A percentile compares a stretch with the other conserved stretches of the same genome.
Conservation (phyloP, 148 eudicot species). For the Silene latifolia region DNA sequence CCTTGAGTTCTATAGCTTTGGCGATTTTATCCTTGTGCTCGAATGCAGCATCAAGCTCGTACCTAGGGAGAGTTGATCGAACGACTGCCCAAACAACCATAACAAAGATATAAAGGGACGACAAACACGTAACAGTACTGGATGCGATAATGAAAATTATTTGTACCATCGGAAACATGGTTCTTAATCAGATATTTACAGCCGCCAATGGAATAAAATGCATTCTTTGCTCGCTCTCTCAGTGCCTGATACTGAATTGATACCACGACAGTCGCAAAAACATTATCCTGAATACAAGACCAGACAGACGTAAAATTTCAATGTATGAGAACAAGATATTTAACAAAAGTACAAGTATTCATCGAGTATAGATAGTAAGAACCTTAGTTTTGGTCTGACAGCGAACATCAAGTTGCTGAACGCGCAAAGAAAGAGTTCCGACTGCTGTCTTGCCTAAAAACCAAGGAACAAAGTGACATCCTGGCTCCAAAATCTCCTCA, state of each 20-base stretch:
- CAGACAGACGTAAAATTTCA: neutral
- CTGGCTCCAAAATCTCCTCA: conserved; percentile 46
- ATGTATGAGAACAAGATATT: neutral
- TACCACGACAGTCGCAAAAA: conserved; percentile 56
- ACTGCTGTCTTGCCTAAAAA: conserved; percentile 41
- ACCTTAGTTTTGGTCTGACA: conserved; percentile 20
- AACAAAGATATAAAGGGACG: neutral
- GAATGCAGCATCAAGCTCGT: conserved; percentile 54
- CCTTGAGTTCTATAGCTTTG: conserved; percentile 59
- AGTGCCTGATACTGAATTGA: conserved; percentile 58
- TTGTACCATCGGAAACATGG: conserved; percentile 57
- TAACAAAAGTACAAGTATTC: too few species aligned
- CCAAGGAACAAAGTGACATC: conserved; percentile 56
- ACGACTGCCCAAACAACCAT: conserved; percentile 35
- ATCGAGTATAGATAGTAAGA: neutral
- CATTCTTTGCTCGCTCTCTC: conserved; percentile 52
- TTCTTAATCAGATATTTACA: conserved; percentile 52
- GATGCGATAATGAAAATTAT: too few species aligned
- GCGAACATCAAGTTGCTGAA: conserved; percentile 5
- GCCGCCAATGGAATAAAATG: conserved; percentile 53
- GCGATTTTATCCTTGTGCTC: conserved; percentile 77
- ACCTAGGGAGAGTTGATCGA: conserved; percentile 60
- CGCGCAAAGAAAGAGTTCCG: conserved; percentile 31
- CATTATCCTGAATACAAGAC: conserved; percentile 44
- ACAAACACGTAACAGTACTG: too few species aligned